These are phyloP conservation scores for Tuber melanosporum DNA, from an alignment of 495 filamentous ascomycete genomes.

Conservation along the genomic window DNA sequence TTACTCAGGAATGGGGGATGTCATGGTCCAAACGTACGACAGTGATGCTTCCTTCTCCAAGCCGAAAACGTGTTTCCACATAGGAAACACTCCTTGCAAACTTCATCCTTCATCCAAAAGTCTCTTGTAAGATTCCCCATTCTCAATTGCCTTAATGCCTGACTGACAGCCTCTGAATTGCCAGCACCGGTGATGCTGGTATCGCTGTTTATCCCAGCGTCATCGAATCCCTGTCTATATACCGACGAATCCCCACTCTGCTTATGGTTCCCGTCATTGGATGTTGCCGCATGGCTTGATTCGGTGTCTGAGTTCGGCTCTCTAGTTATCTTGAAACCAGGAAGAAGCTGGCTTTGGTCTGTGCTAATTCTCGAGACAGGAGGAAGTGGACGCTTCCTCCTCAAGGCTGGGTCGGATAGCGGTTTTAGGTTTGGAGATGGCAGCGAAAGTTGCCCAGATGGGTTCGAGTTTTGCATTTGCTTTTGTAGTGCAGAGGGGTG, in stretches of 20 bases:
- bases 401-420: slow-evolving; percentile 9
- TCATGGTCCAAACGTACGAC: slow-evolving; percentile 53
- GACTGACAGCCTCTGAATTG: slow-evolving; percentile 55
- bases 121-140: slow-evolving; percentile 84
- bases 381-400: slow-evolving; percentile 26
- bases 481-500: slow-evolving; percentile 18
- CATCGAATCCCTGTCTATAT: slow-evolving; percentile 33
- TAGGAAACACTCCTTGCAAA: slow-evolving; percentile 92
- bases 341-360: slow-evolving; percentile 37
- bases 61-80: slow-evolving; percentile 86
- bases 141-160: slow-evolving; percentile 60
- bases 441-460: slow-evolving; percentile 17
- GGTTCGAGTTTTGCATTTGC: slow-evolving; percentile 18
- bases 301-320: slow-evolving; percentile 35
- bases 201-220: slow-evolving; percentile 23
- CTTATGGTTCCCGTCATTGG: slow-evolving; percentile 29
- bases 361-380: slow-evolving; percentile 33
- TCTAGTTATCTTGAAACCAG: slow-evolving; percentile 35
- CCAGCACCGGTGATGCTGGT: slow-evolving; percentile 42
- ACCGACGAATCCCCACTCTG: slow-evolving; percentile 34
- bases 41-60: slow-evolving; percentile 94
- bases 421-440: slow-evolving; percentile 17
- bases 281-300: slow-evolving; percentile 37
- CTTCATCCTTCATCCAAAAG: slow-evolving; percentile 99
- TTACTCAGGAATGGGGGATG: background rate